Conservation (phyloP, 2,329 filamentous ascomycete species). For the Akanthomyces lecanii region DNA sequence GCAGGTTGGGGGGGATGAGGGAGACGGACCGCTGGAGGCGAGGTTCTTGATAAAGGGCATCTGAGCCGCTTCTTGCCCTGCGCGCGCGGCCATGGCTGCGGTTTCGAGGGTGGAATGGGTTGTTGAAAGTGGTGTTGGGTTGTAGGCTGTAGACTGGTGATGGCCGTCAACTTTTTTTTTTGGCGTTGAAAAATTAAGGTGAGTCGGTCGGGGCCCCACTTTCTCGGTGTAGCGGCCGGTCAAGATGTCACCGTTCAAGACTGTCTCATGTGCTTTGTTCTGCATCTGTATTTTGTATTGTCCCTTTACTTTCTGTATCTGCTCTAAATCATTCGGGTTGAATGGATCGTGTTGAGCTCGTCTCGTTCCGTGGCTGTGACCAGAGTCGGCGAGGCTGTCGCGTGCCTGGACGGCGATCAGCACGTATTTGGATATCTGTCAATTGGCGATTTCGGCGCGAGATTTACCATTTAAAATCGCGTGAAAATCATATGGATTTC, state of each 20-base stretch:
- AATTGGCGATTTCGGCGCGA: background rate
- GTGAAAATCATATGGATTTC: no score
- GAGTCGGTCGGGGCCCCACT: background rate
- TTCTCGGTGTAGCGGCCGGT: background rate
- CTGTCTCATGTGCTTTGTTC: background rate
- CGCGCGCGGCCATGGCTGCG: constrained; percentile 34
- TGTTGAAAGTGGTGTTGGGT: background rate
- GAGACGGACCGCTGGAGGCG: constrained; percentile 69
- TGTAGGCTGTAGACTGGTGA: no score
- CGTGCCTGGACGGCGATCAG: background rate
- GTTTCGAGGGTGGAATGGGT: constrained; percentile 18
- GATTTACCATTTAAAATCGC: no score
- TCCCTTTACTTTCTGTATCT: no score
- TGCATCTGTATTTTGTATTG: background rate
- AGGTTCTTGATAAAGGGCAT: constrained; percentile 80
- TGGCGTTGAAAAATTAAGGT: constrained; percentile 20
- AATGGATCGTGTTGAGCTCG: no score
- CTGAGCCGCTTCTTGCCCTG: constrained; percentile 35
- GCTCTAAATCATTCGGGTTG: no score
- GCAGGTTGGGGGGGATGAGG: constrained; percentile 11
- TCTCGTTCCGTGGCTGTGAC: no score
- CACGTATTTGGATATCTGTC: background rate
- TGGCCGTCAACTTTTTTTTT: constrained; percentile 4
- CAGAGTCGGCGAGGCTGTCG: background rate
- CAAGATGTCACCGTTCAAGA: background rate